Conservation (phyloP, 257 asterid genomes). For the Solanum piurae region DNA sequence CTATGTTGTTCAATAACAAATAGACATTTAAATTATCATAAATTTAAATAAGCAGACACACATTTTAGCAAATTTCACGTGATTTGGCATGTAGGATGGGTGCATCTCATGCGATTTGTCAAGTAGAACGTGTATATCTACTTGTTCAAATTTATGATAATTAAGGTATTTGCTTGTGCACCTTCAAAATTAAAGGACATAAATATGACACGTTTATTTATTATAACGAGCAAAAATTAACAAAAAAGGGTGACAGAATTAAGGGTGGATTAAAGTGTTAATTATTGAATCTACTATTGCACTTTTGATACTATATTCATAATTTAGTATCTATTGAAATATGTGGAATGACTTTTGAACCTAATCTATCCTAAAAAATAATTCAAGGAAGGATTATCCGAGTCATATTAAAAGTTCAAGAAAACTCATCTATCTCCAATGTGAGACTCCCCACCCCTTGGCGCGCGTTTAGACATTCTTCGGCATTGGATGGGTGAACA, state of each 20-base stretch:
- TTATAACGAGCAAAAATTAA: not conserved
- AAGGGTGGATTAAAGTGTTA: not conserved
- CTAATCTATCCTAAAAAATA: not conserved
- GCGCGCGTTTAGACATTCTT: no score
- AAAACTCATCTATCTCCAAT: not conserved
- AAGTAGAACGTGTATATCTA: not conserved
- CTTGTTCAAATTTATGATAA: no score
- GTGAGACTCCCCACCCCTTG: no score
- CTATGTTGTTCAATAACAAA: not conserved
- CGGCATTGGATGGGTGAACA: no score
- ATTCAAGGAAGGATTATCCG: rapidly evolving
- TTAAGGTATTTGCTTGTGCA: no score
- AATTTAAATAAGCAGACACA: no score
- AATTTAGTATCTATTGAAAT: not conserved
- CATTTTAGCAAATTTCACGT: no score
- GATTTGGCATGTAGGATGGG: not conserved
- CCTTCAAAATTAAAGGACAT: rapidly evolving
- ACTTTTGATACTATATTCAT: not conserved
- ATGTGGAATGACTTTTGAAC: not conserved
- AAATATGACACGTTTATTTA: not conserved
- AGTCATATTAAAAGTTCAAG: not conserved
- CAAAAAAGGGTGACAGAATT: not conserved
- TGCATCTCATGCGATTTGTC: not conserved
- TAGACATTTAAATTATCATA: no score
- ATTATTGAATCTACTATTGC: not conserved